These are phyloP conservation scores for Tolypocladium tropicale DNA, from an alignment of 2,329 filamentous ascomycete species.

Conservation along the genomic window DNA sequence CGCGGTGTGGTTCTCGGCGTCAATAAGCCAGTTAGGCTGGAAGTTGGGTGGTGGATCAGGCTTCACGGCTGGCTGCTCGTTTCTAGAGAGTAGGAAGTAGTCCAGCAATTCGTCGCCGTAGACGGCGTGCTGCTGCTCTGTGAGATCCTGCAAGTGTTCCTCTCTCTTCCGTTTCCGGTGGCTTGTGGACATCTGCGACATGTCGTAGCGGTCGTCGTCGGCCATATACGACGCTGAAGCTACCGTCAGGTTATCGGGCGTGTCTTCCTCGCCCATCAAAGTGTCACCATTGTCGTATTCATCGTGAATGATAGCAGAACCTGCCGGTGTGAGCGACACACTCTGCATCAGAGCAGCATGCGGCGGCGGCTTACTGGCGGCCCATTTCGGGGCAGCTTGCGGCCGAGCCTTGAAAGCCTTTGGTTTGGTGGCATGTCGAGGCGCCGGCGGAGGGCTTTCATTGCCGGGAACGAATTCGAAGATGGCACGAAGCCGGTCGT, in stretches of 20 bases:
- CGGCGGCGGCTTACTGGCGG: slow-evolving; percentile 9
- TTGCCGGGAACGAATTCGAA: slow-evolving; percentile 83
- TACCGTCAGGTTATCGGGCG: slow-evolving; percentile 72
- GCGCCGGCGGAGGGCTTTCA: slow-evolving; percentile 83
- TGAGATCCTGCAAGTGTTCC: slow-evolving; percentile 49
- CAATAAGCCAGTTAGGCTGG: slow-evolving; percentile 84
- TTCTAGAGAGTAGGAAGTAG: slow-evolving; percentile 84
- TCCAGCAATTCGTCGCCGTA: slow-evolving; percentile 92
- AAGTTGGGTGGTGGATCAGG: slow-evolving; percentile 80
- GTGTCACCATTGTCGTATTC: slow-evolving; percentile 54
- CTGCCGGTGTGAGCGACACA: slow-evolving; percentile 7
- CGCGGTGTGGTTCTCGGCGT: slow-evolving; percentile 84
- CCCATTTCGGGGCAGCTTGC: slow-evolving; percentile 47
- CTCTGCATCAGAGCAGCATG: not conserved
- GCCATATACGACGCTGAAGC: slow-evolving; percentile 77
- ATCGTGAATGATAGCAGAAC: slow-evolving; percentile 30
- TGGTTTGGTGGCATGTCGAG: slow-evolving; percentile 82
- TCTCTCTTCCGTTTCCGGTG: slow-evolving; percentile 70
- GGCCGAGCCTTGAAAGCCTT: slow-evolving; percentile 52
- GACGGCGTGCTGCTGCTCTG: slow-evolving; percentile 75
- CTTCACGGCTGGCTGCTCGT: slow-evolving; percentile 59
- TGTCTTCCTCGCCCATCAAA: slow-evolving; percentile 64
- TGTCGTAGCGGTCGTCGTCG: slow-evolving; percentile 68
- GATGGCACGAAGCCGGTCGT: slow-evolving; percentile 73
- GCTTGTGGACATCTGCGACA: slow-evolving; percentile 51